These are phyloP conservation scores for Drechslerella coelobrocha DNA, from an alignment of 2,329 filamentous ascomycete species.

Conservation along the genomic window DNA sequence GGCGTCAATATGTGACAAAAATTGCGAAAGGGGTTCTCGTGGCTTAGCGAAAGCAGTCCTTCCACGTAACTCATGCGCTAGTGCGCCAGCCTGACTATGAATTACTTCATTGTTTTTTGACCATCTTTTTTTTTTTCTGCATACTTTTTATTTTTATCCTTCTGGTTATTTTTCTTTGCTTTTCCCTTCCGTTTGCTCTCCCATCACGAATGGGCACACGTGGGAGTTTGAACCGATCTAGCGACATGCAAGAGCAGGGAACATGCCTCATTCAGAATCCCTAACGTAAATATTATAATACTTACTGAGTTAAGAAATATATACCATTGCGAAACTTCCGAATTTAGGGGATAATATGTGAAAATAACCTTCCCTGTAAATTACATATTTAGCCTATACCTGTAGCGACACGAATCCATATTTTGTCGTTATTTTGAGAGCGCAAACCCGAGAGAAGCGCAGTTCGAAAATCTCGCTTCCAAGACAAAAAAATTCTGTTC, in stretches of 20 bases:
- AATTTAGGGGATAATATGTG: slow-evolving; percentile 44
- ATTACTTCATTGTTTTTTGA: slow-evolving; percentile 13
- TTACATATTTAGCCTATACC: slow-evolving; percentile 9
- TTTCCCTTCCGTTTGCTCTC: not conserved
- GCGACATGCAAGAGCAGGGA: slow-evolving; percentile 35
- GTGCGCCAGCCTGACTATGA: slow-evolving; percentile 10
- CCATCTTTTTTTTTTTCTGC: slow-evolving; percentile 8
- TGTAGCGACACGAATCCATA: slow-evolving; percentile 11
- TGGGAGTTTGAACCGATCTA: slow-evolving; percentile 45
- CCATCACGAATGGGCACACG: slow-evolving; percentile 29
- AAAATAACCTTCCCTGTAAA: slow-evolving; percentile 2
- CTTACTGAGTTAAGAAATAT: slow-evolving; percentile 18
- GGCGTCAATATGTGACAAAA: slow-evolving; percentile 35
- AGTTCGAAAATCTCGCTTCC: slow-evolving; percentile 18
- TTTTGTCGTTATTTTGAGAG: slow-evolving; percentile 35
- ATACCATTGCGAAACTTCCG: slow-evolving; percentile 32
- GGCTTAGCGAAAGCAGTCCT: slow-evolving; percentile 27
- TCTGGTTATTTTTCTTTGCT: not conserved
- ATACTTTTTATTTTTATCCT: not conserved
- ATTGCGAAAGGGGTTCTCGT: slow-evolving; percentile 43
- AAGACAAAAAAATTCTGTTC: slow-evolving; percentile 19
- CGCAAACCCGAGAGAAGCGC: slow-evolving; percentile 31
- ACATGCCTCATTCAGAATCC: slow-evolving; percentile 22
- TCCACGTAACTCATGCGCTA: slow-evolving; percentile 11
- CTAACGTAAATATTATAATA: slow-evolving; percentile 11